phyloP scores from a whole-genome alignment of 176 grass and related monocot species.

The Triticum urartu region DNA sequence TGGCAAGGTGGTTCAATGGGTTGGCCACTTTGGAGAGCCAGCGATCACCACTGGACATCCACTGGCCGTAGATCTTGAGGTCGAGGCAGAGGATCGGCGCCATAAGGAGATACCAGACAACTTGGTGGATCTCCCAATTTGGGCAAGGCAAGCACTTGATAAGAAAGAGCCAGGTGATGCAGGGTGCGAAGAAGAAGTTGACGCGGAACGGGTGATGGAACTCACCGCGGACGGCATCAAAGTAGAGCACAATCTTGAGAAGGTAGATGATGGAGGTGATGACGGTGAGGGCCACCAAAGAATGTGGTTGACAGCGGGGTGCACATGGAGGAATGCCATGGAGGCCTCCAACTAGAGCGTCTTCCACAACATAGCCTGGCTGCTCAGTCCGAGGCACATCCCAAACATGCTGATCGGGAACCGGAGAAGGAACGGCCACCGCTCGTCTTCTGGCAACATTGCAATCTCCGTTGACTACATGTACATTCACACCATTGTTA shows the following conservation, averaged over 20 bases:
- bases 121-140: neutral
- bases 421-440: neutral
- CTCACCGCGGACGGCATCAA: neutral
- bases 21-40: neutral
- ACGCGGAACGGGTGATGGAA: neutral
- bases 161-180: neutral
- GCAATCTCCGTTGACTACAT: neutral
- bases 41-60: neutral
- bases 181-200: neutral
- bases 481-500: neutral
- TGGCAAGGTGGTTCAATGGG: neutral
- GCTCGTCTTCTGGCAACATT: neutral
- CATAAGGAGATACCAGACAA: neutral
- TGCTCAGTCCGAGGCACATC: neutral
- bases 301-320: neutral
- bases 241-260: neutral
- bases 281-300: neutral
- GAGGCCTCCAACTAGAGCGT: neutral
- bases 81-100: neutral
- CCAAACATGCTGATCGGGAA: neutral
- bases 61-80: neutral
- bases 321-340: neutral
- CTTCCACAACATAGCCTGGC: neutral
- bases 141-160: neutral
- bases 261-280: neutral